These are phyloP conservation scores for Diaporthe sp. DNA, from an alignment of 2,329 filamentous ascomycete genomes.

Conservation along the genomic window DNA sequence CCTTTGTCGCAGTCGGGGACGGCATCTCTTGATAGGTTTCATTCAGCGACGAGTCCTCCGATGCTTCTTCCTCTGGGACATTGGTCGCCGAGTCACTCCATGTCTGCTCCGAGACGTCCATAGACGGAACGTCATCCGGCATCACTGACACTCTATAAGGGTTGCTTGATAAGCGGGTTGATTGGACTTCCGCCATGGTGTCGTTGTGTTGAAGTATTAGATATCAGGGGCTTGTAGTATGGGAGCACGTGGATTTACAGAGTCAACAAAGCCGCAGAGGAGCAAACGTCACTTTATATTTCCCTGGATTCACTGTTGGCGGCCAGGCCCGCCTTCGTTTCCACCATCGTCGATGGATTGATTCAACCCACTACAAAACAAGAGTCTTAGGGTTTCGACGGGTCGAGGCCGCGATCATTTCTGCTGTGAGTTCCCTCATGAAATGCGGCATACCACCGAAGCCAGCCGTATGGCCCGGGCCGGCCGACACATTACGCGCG, in stretches of 20 bases:
- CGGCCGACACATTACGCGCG: not conserved
- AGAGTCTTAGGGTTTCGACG: no score
- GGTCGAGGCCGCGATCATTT: not conserved
- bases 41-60: not conserved
- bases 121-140: constrained; percentile 5
- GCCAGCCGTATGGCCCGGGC: not conserved
- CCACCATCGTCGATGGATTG: not conserved
- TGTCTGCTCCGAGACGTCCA: constrained; percentile 10
- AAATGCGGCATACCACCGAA: not conserved
- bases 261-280: not conserved
- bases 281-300: constrained; percentile 3
- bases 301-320: not conserved
- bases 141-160: not conserved
- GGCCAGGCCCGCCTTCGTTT: not conserved
- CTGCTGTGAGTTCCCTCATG: not conserved
- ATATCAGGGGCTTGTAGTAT: not conserved
- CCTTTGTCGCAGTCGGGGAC: not conserved
- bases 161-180: not conserved
- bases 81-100: constrained; percentile 9
- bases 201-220: not conserved
- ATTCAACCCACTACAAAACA: not conserved
- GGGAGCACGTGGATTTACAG: not conserved
- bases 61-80: not conserved
- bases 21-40: not conserved
- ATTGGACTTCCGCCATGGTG: not conserved